Evolutionary conservation across 305 asterid genomes (phyloP).

Genomic region (Fraxinus ornus): DNA sequence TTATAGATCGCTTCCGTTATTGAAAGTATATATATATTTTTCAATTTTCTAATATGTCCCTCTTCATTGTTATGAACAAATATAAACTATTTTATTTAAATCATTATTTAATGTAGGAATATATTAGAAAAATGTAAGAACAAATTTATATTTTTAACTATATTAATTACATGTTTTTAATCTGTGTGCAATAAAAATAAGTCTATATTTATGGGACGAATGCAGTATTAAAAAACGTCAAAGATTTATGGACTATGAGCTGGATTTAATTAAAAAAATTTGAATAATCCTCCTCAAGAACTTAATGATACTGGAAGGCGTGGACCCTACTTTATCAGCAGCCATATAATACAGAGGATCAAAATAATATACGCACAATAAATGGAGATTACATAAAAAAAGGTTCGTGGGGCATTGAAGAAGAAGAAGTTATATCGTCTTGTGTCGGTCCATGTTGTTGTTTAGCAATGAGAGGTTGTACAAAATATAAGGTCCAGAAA

Average conservation of each 20-base stretch:
- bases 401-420: conserved; percentile 32
- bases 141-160: no score
- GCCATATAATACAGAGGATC: conserved; percentile 36
- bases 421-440: conserved; percentile 25
- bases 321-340: conserved; percentile 29
- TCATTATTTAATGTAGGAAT: no score
- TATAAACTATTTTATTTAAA: no score
- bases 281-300: conserved; percentile 25
- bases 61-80: no score
- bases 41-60: no score
- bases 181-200: no score
- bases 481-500: conserved; percentile 1
- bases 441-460: conserved; percentile 41
- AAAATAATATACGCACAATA: conserved; percentile 34
- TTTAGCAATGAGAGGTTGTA: conserved; percentile 9
- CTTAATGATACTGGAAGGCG: conserved; percentile 24
- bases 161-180: no score
- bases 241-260: conserved; percentile 21
- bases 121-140: no score
- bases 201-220: no score
- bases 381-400: conserved; percentile 40
- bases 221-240: neutral
- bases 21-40: no score
- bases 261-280: conserved; percentile 22
- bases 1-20: no score